phyloP scores from a whole-genome alignment of 2,329 filamentous ascomycete genomes.

The Verticillium zaregamsianum region DNA sequence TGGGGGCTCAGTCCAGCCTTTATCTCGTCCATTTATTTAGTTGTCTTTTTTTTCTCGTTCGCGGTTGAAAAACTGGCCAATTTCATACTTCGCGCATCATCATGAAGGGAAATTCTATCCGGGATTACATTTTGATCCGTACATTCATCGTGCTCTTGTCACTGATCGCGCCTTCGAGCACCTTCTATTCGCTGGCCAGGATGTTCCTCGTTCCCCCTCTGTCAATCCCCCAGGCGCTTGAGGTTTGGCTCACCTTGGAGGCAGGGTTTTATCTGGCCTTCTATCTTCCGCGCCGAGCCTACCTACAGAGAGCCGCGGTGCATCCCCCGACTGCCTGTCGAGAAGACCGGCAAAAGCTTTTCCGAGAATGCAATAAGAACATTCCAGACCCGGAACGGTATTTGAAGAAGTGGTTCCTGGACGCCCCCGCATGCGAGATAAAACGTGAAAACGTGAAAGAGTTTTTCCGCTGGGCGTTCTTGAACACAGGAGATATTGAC shows the following conservation, averaged over 20 bases:
- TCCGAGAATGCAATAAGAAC: slow-evolving; percentile 50
- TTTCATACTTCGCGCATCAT: not conserved
- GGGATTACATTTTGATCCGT: slow-evolving; percentile 33
- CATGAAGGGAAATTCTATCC: not conserved
- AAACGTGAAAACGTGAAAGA: slow-evolving; percentile 64
- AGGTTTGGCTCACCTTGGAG: slow-evolving; percentile 33
- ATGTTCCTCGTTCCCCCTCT: slow-evolving; percentile 19
- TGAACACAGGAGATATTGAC: slow-evolving; percentile 38
- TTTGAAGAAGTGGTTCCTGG: slow-evolving; percentile 62
- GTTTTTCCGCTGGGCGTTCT: slow-evolving; percentile 66
- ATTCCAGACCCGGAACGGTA: slow-evolving; percentile 53
- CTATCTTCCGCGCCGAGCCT: slow-evolving; percentile 36
- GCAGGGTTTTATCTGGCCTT: slow-evolving; percentile 35
- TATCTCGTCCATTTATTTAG: no score
- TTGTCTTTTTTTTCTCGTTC: no score
- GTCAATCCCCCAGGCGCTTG: slow-evolving; percentile 18
- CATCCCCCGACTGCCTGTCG: slow-evolving; percentile 38
- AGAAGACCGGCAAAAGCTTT: slow-evolving; percentile 49
- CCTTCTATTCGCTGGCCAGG: slow-evolving; percentile 36
- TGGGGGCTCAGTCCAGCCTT: no score
- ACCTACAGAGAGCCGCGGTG: slow-evolving; percentile 30
- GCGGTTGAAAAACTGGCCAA: no score
- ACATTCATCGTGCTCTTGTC: slow-evolving; percentile 42
- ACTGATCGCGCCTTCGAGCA: slow-evolving; percentile 42
- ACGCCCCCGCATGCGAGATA: slow-evolving; percentile 52